Base-by-base conservation (phyloP, 305 asterid genomes). In the Fraxinus ornus region DNA sequence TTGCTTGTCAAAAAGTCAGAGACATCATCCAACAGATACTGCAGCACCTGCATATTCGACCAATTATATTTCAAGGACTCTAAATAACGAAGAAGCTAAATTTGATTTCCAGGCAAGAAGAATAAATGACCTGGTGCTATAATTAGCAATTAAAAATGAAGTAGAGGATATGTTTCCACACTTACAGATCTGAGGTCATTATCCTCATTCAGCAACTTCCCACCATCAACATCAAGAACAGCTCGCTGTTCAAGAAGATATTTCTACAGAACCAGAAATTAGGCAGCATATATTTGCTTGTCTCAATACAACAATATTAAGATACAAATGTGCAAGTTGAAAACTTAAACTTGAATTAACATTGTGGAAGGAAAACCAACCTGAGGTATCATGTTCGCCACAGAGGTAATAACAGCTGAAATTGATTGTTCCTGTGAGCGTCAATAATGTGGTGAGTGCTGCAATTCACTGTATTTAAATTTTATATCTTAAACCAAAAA, bases 371-470 rank as follows among this genome's bases (percentile, higher is more conserved):
- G 57, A 70, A 52, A 66, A 82, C 88, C 74, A 83, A 96, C 99
- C 99, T 96, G 98, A 76, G 99, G 99, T 88, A 96, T 89, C 97
- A 94, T 92, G 90, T 91, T 96, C 81, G 97, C 93, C 84, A 91
- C 98, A 84, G 98, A 94, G 70, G 93, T 94, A 82, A 94, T 91
- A 82, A 93, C 95, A 83, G 98, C 93, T 66, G 99, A 94, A 86
- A 96, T 89, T 84, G 98, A 94, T 57, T 89, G 95, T 88, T 96
- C 99, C 99, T 96, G 94, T 82, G 85, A 84, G 85, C 86, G 84
- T 78, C 60, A 82, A 49, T 74, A 44, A 80, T n/a, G 47, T 37
- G 83, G 73, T 30, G 47, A 78, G 44, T 5, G 47, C 76, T 15
- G 9, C 12, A 33, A 71, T 71, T 32, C 76, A 71, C 21, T 1